A percentile compares a stretch with the other conserved stretches of the same genome.
These are phyloP conservation scores for Cyclostephanos invisitatus DNA, from an alignment of 108 stramenopile genomes.

Conservation along the genomic window DNA sequence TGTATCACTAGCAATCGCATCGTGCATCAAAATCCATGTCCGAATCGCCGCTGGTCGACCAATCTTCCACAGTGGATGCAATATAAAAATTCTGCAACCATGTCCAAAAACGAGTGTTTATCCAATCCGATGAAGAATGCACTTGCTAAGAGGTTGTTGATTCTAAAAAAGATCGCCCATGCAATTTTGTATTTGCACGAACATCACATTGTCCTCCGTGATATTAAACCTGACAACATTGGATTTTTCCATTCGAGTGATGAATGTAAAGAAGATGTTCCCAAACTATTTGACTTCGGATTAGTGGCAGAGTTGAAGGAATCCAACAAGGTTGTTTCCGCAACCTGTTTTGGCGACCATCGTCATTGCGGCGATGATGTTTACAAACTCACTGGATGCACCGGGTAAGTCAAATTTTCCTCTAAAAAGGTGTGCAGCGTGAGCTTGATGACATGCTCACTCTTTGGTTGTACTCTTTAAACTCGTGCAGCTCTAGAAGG, in stretches of 20 bases:
- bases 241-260: conserved; percentile 35
- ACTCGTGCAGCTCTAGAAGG: conserved; percentile 22
- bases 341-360: neutral
- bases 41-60: conserved; percentile 17
- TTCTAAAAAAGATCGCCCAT: conserved; percentile 52
- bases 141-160: conserved; percentile 29
- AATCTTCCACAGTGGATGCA: conserved; percentile 3
- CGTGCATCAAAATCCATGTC: neutral
- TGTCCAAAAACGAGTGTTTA: neutral
- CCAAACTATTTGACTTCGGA: conserved; percentile 76
- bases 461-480: neutral
- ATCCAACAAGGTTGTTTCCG: conserved; percentile 11
- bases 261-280: conserved; percentile 18
- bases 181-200: conserved; percentile 72
- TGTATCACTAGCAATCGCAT: conserved; percentile 2
- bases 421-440: neutral
- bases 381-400: conserved; percentile 50
- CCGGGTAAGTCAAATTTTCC: conserved; percentile 24
- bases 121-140: conserved; percentile 7
- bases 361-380: conserved; percentile 5
- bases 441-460: neutral
- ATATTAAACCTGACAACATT: conserved; percentile 71
- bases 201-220: conserved; percentile 67
- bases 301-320: conserved; percentile 61
- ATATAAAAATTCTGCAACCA: conserved; percentile 1